Evolutionary conservation across 768 basidiomycete genomes (phyloP), one percentile per base, ranked within the genome.

Genomic region (Boletus rex-veris): DNA sequence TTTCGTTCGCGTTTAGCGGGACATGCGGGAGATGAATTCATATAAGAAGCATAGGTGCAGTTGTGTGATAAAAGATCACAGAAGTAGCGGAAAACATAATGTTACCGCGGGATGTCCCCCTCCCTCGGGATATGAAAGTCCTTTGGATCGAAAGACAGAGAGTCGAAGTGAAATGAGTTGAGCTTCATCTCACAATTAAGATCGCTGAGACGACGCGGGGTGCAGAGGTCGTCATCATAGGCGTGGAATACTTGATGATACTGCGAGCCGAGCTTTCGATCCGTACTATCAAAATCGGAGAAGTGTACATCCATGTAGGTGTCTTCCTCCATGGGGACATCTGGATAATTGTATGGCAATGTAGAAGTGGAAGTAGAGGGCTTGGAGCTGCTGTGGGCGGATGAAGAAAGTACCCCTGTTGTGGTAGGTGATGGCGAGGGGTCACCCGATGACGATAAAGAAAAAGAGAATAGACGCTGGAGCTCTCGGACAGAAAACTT

Each of bases 91-190:
- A n/a, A 35, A 50, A n/a, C 18, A 46, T 10, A 14, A 45, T 40
- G 48, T 67, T 48, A 69, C 52, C 57, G 52, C 18, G 43, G 30
- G 19, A 44, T 6, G 45, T 49, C 48, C 10, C 53, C 53, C 37
- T 67, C 60, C 69, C 57, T 59, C 39, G 58, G 48, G 30, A 71
- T 36, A 49, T 67, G 55, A 64, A 86, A 85, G 38, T 74, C 75
- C 58, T 84, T 80, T 24, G 77, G 75, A 64, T 89, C 84, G 51
- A 89, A 85, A 49, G 83, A 85, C 42, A 89, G 59, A 1, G 79
- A 75, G 58, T 89, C 87, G 64, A 89, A 89, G 64, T 86, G 85
- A 50, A 89, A 73, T 31, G 87, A 87, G 63, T 87, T 84, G 14
- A 89, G 80, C 36, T 71, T 74, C 84, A 86, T 82, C 73, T 89